Base-by-base conservation (phyloP, 1,139 yeast genomes). In the Kodamaea ohmeri region DNA sequence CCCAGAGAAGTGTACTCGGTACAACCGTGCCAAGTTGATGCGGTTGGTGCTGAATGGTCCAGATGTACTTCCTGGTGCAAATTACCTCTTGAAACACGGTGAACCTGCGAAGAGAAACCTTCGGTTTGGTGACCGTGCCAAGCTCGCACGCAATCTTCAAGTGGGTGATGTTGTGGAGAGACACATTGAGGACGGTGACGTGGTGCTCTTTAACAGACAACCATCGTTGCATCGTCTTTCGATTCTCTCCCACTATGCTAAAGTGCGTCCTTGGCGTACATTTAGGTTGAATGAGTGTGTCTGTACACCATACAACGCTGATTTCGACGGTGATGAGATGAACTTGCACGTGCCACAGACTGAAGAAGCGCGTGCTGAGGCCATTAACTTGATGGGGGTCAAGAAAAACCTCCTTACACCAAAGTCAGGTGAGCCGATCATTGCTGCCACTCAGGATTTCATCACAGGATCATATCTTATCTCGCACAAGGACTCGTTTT, bases 261-360 rank as follows among this genome's bases (percentile, higher is more conserved):
- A 88, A 56, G 82, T 94, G 52, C 77, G 96, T 52, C 98, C 98
- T 1, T 94, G 98, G 98, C 77, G 98, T 68, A 94, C 99, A 1
- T 87, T 94, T 67, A 74, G 99, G 50, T 75, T 94, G 52, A 94
- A 94, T 57, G 99, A 94, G 63, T 94, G 99, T 83, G 98, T 92
- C 12, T 94, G 99, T 71, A 92, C 98, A 0, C 98, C 98, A 1
- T 94, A 92, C 65, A 94, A 94, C 62, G 99, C 99, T 30, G 99
- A 94, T 76, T 94, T 94, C 58, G 99, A 94, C 63, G 99, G 99
- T 62, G 99, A 94, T 65, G 99, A 94, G 65, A 94, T 94, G 99
- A 94, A 94, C 61, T 72, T 94, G 58, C 99, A 94, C 58, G 98
- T 94, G 32, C 98, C 98, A 2, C 99, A 94, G 65, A 92, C 98